Conservation (phyloP, 140 eudicot genomes). For the Anethum foeniculum region DNA sequence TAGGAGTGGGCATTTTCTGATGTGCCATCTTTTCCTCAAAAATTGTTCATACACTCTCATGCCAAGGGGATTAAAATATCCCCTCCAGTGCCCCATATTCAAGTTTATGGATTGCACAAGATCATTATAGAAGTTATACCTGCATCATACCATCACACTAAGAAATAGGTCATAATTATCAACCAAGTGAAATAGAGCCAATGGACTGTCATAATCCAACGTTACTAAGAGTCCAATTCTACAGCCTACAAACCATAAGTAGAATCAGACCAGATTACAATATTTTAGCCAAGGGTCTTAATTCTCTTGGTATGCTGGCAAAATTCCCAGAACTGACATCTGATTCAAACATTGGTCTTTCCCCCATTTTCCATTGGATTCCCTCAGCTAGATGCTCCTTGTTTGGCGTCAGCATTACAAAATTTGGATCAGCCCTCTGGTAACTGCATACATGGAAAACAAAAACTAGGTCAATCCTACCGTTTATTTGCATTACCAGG, state of each 20-base stretch:
- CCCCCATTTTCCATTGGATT: conserved; percentile 67
- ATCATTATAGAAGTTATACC: neutral
- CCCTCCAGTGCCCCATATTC: conserved; percentile 3
- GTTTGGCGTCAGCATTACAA: conserved; percentile 84
- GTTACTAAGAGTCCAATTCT: neutral
- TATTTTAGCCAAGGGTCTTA: conserved; percentile 68
- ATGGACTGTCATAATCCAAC: neutral
- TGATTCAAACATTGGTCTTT: conserved; percentile 57
- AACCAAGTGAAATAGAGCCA: neutral
- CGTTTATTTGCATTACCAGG: neutral
- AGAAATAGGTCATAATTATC: neutral
- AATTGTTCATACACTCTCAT: neutral
- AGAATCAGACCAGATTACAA: conserved; percentile 29
- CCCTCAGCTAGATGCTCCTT: conserved; percentile 92
- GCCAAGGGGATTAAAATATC: conserved; percentile 4
- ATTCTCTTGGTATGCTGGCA: conserved; percentile 77
- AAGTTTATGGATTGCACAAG: neutral
- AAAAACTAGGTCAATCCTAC: neutral
- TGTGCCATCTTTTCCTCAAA: conserved; percentile 3
- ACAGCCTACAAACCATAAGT: conserved; percentile 1
- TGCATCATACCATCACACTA: conserved; percentile 3
- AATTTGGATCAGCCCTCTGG: conserved; percentile 89
- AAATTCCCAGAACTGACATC: conserved; percentile 74
- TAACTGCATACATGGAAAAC: conserved; percentile 42
- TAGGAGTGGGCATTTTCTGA: neutral